phyloP scores from a whole-genome alignment of 352 stramenopile species.

The Hyaloperonospora arabidopsidis region DNA sequence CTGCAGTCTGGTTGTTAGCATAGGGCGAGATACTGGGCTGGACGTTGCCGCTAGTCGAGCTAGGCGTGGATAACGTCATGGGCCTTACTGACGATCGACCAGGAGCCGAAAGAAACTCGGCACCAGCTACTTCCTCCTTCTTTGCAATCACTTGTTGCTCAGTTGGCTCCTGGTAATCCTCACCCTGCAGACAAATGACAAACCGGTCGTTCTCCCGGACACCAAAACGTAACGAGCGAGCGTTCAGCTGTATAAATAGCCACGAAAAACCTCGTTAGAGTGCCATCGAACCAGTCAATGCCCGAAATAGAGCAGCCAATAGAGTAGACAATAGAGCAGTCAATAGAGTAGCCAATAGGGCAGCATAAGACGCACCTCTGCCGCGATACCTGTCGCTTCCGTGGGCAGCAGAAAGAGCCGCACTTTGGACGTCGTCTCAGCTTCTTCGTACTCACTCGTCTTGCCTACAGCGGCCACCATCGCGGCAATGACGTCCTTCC shows the following conservation, averaged over 20 bases:
- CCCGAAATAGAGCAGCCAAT: background rate
- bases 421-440: conserved; percentile 32
- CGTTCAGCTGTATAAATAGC: conserved; percentile 39
- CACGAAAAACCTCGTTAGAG: conserved; percentile 7
- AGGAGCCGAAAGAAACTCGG: background rate
- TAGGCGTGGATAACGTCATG: conserved; percentile 21
- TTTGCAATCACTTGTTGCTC: conserved; percentile 7
- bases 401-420: conserved; percentile 59
- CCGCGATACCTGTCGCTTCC: conserved; percentile 48
- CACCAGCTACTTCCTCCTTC: background rate
- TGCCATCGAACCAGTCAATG: background rate
- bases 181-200: conserved; percentile 55
- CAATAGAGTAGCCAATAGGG: too few relatives aligned
- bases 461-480: conserved; percentile 59
- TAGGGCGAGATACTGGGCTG: conserved; percentile 25
- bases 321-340: too few relatives aligned
- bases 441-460: conserved; percentile 39
- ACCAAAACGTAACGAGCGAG: conserved; percentile 60
- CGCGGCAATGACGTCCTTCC: conserved; percentile 45
- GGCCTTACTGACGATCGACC: conserved; percentile 11
- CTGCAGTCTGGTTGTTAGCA: conserved; percentile 13
- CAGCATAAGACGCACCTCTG: conserved; percentile 33
- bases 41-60: conserved; percentile 6
- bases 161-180: conserved; percentile 53
- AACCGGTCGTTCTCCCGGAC: conserved; percentile 75